Conservation (phyloP, 352 stramenopile species). For the Globisporangium uncinulatum region DNA sequence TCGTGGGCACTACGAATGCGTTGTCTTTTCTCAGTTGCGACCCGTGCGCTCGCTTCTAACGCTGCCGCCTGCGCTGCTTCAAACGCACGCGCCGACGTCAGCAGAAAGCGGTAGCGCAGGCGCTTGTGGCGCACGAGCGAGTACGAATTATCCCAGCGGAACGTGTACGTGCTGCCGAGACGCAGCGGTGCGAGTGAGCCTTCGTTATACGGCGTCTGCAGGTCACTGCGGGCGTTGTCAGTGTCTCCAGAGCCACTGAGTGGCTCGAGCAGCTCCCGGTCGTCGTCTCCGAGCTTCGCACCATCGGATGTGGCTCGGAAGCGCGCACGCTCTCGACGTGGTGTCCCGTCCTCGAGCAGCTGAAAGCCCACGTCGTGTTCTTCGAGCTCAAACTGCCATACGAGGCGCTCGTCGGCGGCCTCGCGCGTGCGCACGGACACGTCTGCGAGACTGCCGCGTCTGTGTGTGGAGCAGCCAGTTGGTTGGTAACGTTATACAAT, state of each 20-base stretch:
- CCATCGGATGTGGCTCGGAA: conserved; percentile 18
- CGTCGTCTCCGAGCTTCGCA: conserved; percentile 1
- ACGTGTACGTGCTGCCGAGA: conserved; percentile 34
- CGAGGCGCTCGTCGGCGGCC: conserved; percentile 26
- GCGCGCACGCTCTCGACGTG: conserved; percentile 28
- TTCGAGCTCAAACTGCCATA: conserved; percentile 62
- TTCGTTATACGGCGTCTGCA: conserved; percentile 23
- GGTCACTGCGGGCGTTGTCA: neutral
- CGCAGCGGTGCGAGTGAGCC: conserved; percentile 25
- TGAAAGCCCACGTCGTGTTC: conserved; percentile 63
- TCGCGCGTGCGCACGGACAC: conserved; percentile 29
- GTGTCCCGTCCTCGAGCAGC: conserved; percentile 35
- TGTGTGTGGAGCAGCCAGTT: conserved; percentile 5
- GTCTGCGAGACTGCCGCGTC: conserved; percentile 45
- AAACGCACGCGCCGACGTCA: conserved; percentile 32
- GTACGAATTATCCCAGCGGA: conserved; percentile 77
- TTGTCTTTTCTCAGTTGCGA: conserved; percentile 12
- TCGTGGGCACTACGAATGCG: conserved; percentile 14
- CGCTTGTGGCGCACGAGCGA: conserved; percentile 65
- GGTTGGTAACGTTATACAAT: neutral
- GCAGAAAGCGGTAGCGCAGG: conserved; percentile 49
- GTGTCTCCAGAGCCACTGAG: conserved; percentile 8
- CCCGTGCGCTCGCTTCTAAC: conserved; percentile 28
- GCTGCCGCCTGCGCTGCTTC: conserved; percentile 43
- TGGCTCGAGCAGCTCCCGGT: too few relatives aligned